Conservation (phyloP, 1,284 basidiomycete species). For the Ceratobasidium sp. region DNA sequence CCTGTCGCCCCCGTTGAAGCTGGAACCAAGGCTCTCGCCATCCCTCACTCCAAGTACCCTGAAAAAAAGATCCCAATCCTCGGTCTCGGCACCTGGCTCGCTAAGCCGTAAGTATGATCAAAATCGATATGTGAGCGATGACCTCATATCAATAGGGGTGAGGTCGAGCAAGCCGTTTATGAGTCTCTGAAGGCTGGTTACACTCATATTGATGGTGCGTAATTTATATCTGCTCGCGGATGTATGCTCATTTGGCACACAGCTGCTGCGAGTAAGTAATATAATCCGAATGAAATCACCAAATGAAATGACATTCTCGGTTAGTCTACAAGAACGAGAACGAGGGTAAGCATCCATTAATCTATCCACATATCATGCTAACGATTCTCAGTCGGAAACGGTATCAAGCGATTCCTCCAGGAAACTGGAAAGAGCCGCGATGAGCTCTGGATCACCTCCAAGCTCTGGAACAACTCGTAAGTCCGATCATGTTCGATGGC, state of each 20-base stretch:
- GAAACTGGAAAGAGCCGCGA: slow-evolving; percentile 38
- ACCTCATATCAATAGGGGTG: slow-evolving; percentile 1
- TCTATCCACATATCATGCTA: background rate
- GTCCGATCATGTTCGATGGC: background rate
- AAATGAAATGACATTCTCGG: slow-evolving; percentile 13
- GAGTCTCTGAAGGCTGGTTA: slow-evolving; percentile 38
- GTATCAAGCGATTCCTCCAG: slow-evolving; percentile 36
- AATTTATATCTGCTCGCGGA: too few species aligned
- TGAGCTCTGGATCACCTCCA: slow-evolving; percentile 41
- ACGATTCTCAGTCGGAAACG: slow-evolving; percentile 35
- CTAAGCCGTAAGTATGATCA: slow-evolving; percentile 13
- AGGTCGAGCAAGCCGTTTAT: slow-evolving; percentile 40
- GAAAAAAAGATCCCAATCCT: slow-evolving; percentile 38
- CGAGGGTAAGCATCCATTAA: background rate
- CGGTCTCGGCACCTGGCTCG: slow-evolving; percentile 40
- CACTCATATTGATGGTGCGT: slow-evolving; percentile 35
- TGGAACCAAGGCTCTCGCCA: slow-evolving; percentile 31
- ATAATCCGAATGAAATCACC: background rate
- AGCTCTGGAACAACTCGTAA: slow-evolving; percentile 40
- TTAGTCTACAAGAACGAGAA: slow-evolving; percentile 33
- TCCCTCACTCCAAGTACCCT: slow-evolving; percentile 36
- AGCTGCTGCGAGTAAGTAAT: slow-evolving; percentile 33
- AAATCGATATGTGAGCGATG: slow-evolving; percentile 3
- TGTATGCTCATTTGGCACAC: too few species aligned
- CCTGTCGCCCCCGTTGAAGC: slow-evolving; percentile 28